A percentile compares a stretch with the other conserved stretches of the same genome.
phyloP scores from a whole-genome alignment of 805 yeast species.

The Myxozyma monticola region DNA sequence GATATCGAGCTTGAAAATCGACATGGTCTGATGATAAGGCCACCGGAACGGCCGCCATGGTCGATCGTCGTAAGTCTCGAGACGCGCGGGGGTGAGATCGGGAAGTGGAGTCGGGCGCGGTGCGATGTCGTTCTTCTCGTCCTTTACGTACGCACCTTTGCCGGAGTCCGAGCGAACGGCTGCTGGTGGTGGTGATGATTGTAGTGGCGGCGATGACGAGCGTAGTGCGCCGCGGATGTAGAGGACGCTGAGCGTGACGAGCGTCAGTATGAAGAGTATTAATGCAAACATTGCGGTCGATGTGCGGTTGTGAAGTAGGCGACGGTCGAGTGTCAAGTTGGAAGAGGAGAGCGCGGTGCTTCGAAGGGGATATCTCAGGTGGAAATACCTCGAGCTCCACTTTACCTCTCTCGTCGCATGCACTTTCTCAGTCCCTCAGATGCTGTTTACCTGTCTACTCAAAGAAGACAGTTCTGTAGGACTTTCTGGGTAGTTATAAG shows the following conservation, averaged over 20 bases:
- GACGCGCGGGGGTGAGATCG: slow-evolving; percentile 66
- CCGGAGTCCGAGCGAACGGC: neutral
- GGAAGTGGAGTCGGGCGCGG: slow-evolving; percentile 57
- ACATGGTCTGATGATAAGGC: slow-evolving; percentile 81
- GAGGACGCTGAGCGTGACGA: neutral
- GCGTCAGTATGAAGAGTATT: neutral
- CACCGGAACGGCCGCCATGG: slow-evolving; percentile 82
- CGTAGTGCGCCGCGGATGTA: neutral
- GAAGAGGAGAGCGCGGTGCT: no score
- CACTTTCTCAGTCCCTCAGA: no score
- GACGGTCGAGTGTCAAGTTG: no score
- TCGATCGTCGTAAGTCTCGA: slow-evolving; percentile 64
- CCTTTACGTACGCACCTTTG: neutral
- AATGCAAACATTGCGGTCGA: no score
- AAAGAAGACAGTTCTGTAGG: no score
- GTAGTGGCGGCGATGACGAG: neutral
- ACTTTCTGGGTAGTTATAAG: no score
- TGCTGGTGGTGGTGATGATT: neutral
- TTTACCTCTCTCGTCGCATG: no score
- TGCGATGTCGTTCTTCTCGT: slow-evolving; percentile 6
- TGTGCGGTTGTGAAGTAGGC: no score
- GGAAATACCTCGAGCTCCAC: no score
- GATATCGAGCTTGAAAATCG: slow-evolving; percentile 66
- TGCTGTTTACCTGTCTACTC: no score
- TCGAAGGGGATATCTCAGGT: no score